Percentiles rank a stretch among this genome's conserved stretches.
Evolutionary conservation across 2,329 filamentous ascomycete species (phyloP).

Genomic region (Colletotrichum plurivorum): DNA sequence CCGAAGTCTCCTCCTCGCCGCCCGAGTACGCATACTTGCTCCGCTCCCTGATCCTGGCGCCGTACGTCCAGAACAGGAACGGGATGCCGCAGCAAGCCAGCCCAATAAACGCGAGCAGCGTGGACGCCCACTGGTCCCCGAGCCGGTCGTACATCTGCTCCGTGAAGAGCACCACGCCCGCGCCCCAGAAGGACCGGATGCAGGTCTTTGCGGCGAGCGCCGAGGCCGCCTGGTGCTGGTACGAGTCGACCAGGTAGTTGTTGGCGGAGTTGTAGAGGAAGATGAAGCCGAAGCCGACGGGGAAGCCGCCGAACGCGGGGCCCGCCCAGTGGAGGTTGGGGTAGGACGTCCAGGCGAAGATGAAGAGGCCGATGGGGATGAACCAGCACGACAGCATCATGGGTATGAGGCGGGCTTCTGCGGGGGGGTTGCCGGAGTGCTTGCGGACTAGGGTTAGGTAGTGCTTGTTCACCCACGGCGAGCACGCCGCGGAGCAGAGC

Average conservation of each 20-base stretch:
- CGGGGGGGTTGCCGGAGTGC: slow-evolving; percentile 80
- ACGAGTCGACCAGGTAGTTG: slow-evolving; percentile 78
- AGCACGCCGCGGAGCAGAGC: slow-evolving; percentile 73
- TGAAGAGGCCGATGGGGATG: slow-evolving; percentile 72
- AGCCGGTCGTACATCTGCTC: slow-evolving; percentile 83
- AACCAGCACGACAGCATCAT: slow-evolving; percentile 86
- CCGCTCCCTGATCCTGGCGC: slow-evolving; percentile 76
- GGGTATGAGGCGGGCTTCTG: slow-evolving; percentile 83
- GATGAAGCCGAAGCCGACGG: slow-evolving; percentile 85
- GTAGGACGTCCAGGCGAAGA: slow-evolving; percentile 77
- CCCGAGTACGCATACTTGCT: slow-evolving; percentile 82
- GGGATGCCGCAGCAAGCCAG: slow-evolving; percentile 87
- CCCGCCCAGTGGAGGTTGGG: slow-evolving; percentile 76
- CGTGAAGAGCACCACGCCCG: slow-evolving; percentile 83
- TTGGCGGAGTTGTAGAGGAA: slow-evolving; percentile 86
- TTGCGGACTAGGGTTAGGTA: slow-evolving; percentile 76
- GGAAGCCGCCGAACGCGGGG: slow-evolving; percentile 78
- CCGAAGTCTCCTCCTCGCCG: slow-evolving; percentile 61
- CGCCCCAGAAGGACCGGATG: slow-evolving; percentile 85
- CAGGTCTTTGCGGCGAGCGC: slow-evolving; percentile 87
- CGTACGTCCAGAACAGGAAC: slow-evolving; percentile 85
- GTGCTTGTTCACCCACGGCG: slow-evolving; percentile 84
- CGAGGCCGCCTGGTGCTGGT: slow-evolving; percentile 81
- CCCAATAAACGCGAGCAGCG: slow-evolving; percentile 79
- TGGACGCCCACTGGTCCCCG: slow-evolving; percentile 82